phyloP scores from a whole-genome alignment of 306 rosid genomes.

The Sechiopsis laciniata region DNA sequence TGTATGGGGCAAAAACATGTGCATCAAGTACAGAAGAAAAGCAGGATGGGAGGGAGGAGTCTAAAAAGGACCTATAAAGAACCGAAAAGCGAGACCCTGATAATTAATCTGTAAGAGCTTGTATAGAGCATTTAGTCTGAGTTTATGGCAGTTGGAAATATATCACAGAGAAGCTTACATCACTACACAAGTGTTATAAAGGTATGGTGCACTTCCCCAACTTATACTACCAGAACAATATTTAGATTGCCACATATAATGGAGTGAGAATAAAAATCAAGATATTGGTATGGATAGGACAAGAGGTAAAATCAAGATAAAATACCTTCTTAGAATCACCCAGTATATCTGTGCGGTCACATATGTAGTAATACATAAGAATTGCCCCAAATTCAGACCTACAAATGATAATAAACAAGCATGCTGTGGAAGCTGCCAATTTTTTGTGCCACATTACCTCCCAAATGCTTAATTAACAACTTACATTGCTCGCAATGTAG shows the following conservation, averaged over 20 bases:
- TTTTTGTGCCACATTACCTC: slow-evolving; percentile 12
- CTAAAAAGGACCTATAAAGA: slow-evolving; percentile 6
- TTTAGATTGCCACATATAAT: neutral
- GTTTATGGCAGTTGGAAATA: slow-evolving; percentile 3
- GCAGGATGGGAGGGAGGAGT: slow-evolving; percentile 14
- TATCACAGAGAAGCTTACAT: slow-evolving; percentile 3
- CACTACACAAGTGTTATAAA: neutral
- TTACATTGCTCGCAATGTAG: slow-evolving; percentile 83
- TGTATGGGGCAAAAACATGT: neutral
- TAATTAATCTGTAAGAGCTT: neutral
- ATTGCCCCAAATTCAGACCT: slow-evolving; percentile 89
- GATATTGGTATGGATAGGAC: slow-evolving; percentile 16
- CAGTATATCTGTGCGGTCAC: slow-evolving; percentile 78
- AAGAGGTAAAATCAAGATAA: slow-evolving; percentile 4
- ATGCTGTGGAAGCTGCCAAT: slow-evolving; percentile 19
- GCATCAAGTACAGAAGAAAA: neutral
- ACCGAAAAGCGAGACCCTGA: neutral
- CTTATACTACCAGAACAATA: neutral
- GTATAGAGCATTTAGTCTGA: neutral
- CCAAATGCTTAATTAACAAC: slow-evolving; percentile 30
- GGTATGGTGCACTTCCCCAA: neutral
- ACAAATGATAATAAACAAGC: slow-evolving; percentile 22
- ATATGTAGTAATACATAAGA: slow-evolving; percentile 72
- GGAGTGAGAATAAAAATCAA: neutral
- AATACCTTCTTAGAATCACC: slow-evolving; percentile 75